Evolutionary conservation across 495 filamentous ascomycete species (phyloP), one percentile per base, ranked within the genome.

Genomic region (Glutinoglossum americanum): DNA sequence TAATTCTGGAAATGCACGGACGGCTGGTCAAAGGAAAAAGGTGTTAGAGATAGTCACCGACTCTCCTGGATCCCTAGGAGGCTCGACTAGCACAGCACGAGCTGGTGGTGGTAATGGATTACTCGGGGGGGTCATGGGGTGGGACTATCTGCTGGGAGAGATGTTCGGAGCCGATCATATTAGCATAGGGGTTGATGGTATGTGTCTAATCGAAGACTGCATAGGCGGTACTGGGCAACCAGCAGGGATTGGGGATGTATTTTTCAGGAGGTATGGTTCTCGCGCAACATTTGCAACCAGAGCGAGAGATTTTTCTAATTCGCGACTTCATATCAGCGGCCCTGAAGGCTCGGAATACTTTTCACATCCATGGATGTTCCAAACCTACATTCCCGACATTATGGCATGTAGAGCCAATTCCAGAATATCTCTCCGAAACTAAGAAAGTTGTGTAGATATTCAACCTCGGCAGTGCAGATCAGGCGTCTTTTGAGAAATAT

Each of bases 111-210:
- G 63, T 11, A 58, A 64, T 26, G 60, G 60, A 17, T 59, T 71
- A 47, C 61, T 70, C 1, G 61, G 60, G 54, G 69, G 69, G 33
- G 67, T 71, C 19, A 68, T 65, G 59, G 68, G 68, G 10, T 72
- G 69, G 70, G 68, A 71, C 41, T 71, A 70, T 57, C 44, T 72
- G 26, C 53, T 72, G 0, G 70, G 70, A 21, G 70, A 72, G 57
- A 67, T 70, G 69, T 72, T 72, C 51, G 59, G 60, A 11, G 66
- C 57, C 3, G 69, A 72, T 56, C 70, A 72, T 60, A 62, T 68
- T 28, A 60, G 62, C 27, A 63, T 70, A 51, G 64, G 65, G 15
- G 62, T 67, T 25, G 67, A 68, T 59, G 69, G 69, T 0, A 70
- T 70, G 68, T 71, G 70, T 56, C 58, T 72, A 15, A 64, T 58